Evolutionary conservation across 2,329 filamentous ascomycete species (phyloP), one percentile per base, ranked within the genome.

Genomic region (Catunica adiposa): DNA sequence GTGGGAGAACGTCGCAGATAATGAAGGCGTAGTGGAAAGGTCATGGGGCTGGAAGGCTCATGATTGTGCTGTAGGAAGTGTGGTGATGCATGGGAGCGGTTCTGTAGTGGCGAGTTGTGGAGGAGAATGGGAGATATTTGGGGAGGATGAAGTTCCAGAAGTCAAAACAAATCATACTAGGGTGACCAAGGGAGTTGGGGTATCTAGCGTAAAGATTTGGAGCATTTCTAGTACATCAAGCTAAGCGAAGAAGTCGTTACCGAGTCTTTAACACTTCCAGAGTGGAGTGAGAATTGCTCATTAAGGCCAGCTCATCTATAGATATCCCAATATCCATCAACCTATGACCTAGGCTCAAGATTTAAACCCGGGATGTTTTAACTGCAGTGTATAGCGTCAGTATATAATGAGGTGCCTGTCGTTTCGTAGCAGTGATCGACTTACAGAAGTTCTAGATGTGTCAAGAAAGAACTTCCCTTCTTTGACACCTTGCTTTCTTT

Each of bases 101-200:
- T 74, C 76, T 0, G 77, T 80, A 1, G 66, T 73, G 15, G 77
- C 73, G 20, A 80, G 77, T 0, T 79, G 76, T 61, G 75, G 76
- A 0, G 77, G 77, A 1, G 72, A 73, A 1, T 80, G 76, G 77
- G 66, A 66, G 15, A 67, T 66, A 31, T 59, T 54, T 23, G 23
- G 9, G 17, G 50, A 50, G 23, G 15, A n/a, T 22, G 51, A 42
- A 15, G 14, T 50, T 25, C 40, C 46, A 40, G 23, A 17, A 14
- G 31, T n/a, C 26, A 20, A 23, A 20, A 7, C 37, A 20, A 23
- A 9, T n/a, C 23, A 31, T 8, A 26, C 42, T 23, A 20, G 17
- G n/a, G 25, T 42, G 1, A 56, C 46, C 1, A 53, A 31, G 42
- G 29, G n/a, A 22, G 44, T 59, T 40, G 54, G 57, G 26, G 29